A percentile compares a stretch with the other conserved stretches of the same genome.
Conservation (phyloP, 441 rosid genomes). For the Pelargonium myrrhifolium region DNA sequence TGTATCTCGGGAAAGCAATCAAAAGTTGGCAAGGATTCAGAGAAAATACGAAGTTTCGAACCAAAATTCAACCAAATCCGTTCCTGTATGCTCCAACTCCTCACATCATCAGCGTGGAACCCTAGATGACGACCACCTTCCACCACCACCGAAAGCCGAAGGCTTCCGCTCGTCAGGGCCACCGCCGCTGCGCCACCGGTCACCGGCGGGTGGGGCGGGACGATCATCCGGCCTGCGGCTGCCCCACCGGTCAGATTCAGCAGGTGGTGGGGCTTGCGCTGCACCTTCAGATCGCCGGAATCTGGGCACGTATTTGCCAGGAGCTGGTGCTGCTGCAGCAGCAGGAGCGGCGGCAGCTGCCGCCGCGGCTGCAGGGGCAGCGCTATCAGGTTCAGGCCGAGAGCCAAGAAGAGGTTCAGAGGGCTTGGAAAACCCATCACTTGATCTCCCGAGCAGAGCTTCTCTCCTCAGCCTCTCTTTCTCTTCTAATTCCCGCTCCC, state of each 20-base stretch:
- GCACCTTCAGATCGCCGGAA: constrained; percentile 35
- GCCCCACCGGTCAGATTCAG: constrained; percentile 43
- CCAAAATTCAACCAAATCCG: too few relatives aligned
- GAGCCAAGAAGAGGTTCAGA: constrained; percentile 30
- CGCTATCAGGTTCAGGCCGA: constrained; percentile 3
- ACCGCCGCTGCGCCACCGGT: constrained; percentile 26
- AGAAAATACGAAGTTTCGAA: too few relatives aligned
- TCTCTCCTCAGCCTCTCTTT: constrained; percentile 59
- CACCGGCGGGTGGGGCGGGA: neutral
- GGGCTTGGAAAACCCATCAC: constrained; percentile 41
- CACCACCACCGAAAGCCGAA: constrained; percentile 14
- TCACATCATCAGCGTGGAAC: constrained; percentile 12
- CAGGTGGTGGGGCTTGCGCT: constrained; percentile 29
- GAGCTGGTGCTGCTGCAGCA: constrained; percentile 23
- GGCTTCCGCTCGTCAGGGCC: constrained; percentile 20
- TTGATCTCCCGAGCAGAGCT: constrained; percentile 39
- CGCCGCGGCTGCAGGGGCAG: constrained; percentile 19
- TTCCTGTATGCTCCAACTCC: too few relatives aligned
- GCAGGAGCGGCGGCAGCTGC: constrained; percentile 19
- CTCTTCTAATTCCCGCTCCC: constrained; percentile 72
- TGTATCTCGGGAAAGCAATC: too few relatives aligned
- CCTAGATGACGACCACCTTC: constrained; percentile 39
- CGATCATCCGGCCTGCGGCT: constrained; percentile 21
- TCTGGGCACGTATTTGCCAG: constrained; percentile 68
- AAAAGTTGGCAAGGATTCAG: too few relatives aligned